These are phyloP conservation scores for Wickerhamiella occidentalis DNA, from an alignment of 805 yeast genomes.

Conservation along the genomic window DNA sequence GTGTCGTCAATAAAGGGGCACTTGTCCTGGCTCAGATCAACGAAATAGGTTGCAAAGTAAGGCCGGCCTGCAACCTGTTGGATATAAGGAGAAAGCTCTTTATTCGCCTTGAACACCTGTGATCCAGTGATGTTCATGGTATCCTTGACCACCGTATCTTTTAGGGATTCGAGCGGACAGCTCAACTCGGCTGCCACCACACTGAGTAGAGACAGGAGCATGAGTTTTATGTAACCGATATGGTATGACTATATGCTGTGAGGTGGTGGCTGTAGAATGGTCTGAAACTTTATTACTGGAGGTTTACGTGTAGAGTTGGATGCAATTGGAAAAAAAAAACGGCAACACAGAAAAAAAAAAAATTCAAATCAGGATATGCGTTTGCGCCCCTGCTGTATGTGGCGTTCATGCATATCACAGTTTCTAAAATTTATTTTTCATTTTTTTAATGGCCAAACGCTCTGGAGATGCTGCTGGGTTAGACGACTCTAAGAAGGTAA, in stretches of 20 bases:
- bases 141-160: conserved; percentile 16
- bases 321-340: no score
- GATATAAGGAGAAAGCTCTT: conserved; percentile 43
- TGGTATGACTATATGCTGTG: neutral
- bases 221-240: conserved; percentile 9
- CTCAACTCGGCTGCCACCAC: neutral
- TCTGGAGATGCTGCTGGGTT: conserved; percentile 4
- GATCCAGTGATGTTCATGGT: conserved; percentile 21
- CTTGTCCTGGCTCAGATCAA: conserved; percentile 54
- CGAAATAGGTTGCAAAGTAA: conserved; percentile 77
- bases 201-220: conserved; percentile 7
- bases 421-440: conserved; percentile 4
- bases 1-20: conserved; percentile 77
- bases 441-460: conserved; percentile 3
- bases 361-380: no score
- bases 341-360: no score
- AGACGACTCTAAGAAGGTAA: neutral
- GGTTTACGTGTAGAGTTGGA: neutral
- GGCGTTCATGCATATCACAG: conserved; percentile 2
- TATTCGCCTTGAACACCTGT: conserved; percentile 43
- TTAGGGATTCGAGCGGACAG: conserved; percentile 1
- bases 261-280: neutral
- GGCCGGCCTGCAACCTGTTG: conserved; percentile 51
- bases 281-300: neutral
- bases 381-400: neutral